Conservation (phyloP, 129 eudicot species). For the Escallonia herrerae region DNA sequence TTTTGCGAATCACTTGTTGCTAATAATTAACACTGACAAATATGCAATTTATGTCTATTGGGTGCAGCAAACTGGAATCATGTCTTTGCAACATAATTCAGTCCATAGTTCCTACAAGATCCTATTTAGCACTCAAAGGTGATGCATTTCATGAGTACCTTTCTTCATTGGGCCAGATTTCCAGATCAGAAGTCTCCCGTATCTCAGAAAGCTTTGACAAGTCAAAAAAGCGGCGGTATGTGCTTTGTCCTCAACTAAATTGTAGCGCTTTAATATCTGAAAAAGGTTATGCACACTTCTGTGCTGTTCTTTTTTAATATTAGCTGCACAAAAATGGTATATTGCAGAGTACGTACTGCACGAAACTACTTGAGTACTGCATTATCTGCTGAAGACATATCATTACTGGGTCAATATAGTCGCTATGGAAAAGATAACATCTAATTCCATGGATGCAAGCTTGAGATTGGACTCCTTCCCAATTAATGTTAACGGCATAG, state of each 20-base stretch:
- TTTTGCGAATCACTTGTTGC: not conserved
- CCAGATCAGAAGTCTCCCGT: conserved; percentile 70
- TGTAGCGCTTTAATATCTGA: not conserved
- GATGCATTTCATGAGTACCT: conserved; percentile 74
- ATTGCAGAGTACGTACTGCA: conserved; percentile 49
- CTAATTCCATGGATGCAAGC: conserved; percentile 19
- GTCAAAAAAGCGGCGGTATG: conserved; percentile 53
- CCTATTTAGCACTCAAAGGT: conserved; percentile 50
- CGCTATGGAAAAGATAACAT: conserved; percentile 22
- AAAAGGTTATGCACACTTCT: not conserved
- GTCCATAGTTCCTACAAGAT: conserved; percentile 50
- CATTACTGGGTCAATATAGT: conserved; percentile 38
- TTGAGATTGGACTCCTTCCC: conserved; percentile 1
- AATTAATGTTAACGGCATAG: not conserved
- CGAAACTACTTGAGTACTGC: conserved; percentile 67
- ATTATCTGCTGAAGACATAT: conserved; percentile 61
- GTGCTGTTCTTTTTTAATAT: not conserved
- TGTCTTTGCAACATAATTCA: conserved; percentile 39
- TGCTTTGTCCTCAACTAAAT: not conserved
- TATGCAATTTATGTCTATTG: not conserved
- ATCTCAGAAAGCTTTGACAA: conserved; percentile 36
- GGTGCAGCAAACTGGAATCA: conserved; percentile 47
- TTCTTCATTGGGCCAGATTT: conserved; percentile 67
- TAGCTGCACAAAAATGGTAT: not conserved
- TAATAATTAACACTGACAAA: no score